Evolutionary conservation across 2,329 filamentous ascomycete genomes (phyloP), one percentile per base, ranked within the genome.

Genomic region (Zymoseptoria brevis): DNA sequence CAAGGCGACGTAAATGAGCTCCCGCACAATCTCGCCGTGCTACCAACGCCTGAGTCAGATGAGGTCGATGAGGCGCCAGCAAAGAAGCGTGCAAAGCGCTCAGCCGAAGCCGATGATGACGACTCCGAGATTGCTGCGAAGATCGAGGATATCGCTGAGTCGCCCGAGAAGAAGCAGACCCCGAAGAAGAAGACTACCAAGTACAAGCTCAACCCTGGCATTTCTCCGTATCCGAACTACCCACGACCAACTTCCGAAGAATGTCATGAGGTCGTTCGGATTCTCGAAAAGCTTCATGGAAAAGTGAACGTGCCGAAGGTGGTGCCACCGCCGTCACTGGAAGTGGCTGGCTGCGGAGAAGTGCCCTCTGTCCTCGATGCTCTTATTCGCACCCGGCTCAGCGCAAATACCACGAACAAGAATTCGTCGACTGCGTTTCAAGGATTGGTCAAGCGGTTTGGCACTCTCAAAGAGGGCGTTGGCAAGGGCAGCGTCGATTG

Each of bases 401-500:
- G 81, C 57, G 83, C 83, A 22, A 83, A 83, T 45, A 87, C 84
- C 0, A 81, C 80, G 0, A 77, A 78, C 53, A 77, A 72, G 16
- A 87, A 87, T 50, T 86, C 88, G 0, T 84, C 84, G 19, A 80
- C 77, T 49, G 87, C 88, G 5, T 83, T 93, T 62, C 77, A 80
- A 60, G 85, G 84, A 0, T 77, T 94, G 0, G 83, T 87, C 2
- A 68, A 81, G 19, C 80, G 75, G 35, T 91, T 87, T 62, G 87
- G 88, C 0, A 77, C 83, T 19, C 74, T 87, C 3, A 71, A 84
- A 30, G 77, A 81, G 50, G 84, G 87, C 6, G 75, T 87, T 8
- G 87, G 87, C 4, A 84, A 86, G 65, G 87, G 86, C 2, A 89
- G 86, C 57, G 86, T 91, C 7, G 78, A 91, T 69, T 93, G 88